Evolutionary conservation across 805 yeast genomes (phyloP).

Genomic region (Saturnispora serradocipensis): DNA sequence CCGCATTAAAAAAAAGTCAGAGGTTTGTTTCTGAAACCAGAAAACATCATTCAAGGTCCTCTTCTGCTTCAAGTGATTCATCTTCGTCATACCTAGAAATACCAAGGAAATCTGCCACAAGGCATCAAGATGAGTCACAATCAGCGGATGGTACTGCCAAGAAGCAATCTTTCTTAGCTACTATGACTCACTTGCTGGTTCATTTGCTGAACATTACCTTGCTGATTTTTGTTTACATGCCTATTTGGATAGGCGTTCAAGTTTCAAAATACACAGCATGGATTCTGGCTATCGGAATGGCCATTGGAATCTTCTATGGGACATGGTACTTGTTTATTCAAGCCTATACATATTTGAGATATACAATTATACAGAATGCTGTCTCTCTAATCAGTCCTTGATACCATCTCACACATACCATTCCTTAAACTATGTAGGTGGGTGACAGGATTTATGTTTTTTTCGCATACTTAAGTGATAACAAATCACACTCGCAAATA

Average conservation of each 20-base stretch:
- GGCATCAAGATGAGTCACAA: background rate
- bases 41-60: background rate
- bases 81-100: background rate
- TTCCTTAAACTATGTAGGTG: background rate
- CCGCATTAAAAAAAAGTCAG: background rate
- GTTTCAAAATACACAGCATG: background rate
- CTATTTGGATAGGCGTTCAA: conserved; percentile 7
- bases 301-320: background rate
- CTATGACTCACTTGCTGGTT: background rate
- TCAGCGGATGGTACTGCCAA: background rate
- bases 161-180: background rate
- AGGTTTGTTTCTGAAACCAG: background rate
- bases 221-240: conserved; percentile 10
- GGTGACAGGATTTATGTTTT: background rate
- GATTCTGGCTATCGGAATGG: background rate
- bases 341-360: background rate
- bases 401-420: background rate
- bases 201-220: conserved; percentile 8
- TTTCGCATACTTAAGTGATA: background rate
- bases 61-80: background rate
- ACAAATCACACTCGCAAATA: background rate
- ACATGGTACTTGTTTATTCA: background rate
- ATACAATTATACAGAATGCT: background rate
- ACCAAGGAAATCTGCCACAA: background rate
- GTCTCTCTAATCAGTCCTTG: background rate